Percentiles rank a stretch among this genome's conserved stretches.
These are phyloP conservation scores for Tephrocybe sp. DNA, from an alignment of 768 basidiomycete genomes.

Conservation along the genomic window DNA sequence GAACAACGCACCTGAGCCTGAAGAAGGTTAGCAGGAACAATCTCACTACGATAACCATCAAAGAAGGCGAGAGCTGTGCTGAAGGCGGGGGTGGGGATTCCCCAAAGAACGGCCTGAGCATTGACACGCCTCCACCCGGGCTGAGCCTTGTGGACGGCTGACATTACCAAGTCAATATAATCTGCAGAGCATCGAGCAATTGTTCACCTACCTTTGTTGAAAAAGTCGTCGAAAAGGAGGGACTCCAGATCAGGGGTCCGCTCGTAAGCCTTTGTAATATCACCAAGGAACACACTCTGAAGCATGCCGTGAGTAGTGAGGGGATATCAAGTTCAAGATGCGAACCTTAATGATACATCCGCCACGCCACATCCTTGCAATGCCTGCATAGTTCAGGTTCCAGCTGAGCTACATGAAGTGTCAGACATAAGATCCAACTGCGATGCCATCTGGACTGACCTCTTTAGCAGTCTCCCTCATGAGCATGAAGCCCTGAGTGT, in stretches of 20 bases:
- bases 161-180: slow-evolving; percentile 3
- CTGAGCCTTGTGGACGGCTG: slow-evolving; percentile 91
- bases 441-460: slow-evolving; percentile 35
- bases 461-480: slow-evolving; percentile 98
- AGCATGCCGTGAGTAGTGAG: not conserved
- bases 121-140: slow-evolving; percentile 97
- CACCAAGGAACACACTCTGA: slow-evolving; percentile 89
- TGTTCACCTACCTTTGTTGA: slow-evolving; percentile 71
- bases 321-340: not conserved
- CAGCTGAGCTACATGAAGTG: slow-evolving; percentile 56
- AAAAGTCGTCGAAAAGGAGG: slow-evolving; percentile 95
- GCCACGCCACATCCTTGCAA: slow-evolving; percentile 99
- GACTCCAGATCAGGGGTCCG: slow-evolving; percentile 87
- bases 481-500: slow-evolving; percentile 99
- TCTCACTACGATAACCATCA: slow-evolving; percentile 96
- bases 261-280: slow-evolving; percentile 88
- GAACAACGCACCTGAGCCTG: slow-evolving; percentile 75
- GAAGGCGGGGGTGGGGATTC: slow-evolving; percentile 97
- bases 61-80: slow-evolving; percentile 98
- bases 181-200: not conserved
- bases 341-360: slow-evolving; percentile 97
- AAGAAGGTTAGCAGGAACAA: slow-evolving; percentile 90
- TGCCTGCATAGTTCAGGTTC: slow-evolving; percentile 97
- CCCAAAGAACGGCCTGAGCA: slow-evolving; percentile 96
- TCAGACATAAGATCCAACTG: not conserved